Evolutionary conservation across 2,329 filamentous ascomycete species (phyloP).

Genomic region (Fusarium nurragi): DNA sequence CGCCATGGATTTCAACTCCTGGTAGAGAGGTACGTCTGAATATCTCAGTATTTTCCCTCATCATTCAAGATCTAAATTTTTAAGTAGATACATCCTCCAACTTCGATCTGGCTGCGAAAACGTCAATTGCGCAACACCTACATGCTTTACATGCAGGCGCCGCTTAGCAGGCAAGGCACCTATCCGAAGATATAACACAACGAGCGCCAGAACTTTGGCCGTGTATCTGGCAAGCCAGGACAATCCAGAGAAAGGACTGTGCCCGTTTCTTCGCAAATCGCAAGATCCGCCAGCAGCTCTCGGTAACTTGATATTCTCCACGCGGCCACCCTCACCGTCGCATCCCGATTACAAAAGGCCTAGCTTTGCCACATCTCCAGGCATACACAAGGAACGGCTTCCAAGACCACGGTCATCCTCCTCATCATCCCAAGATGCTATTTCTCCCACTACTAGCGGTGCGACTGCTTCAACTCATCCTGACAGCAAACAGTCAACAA

Average conservation of each 20-base stretch:
- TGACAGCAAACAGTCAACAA: background rate
- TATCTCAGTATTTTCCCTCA: background rate
- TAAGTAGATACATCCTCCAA: conserved; percentile 76
- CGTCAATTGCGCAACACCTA: conserved; percentile 74
- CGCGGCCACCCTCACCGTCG: conserved; percentile 35
- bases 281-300: conserved; percentile 57
- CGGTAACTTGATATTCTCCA: conserved; percentile 58
- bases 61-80: conserved; percentile 20
- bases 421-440: conserved; percentile 6
- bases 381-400: conserved; percentile 8
- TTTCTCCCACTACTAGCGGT: background rate
- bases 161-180: conserved; percentile 73
- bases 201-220: conserved; percentile 83
- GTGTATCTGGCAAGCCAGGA: conserved; percentile 83
- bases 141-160: conserved; percentile 82
- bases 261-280: conserved; percentile 59
- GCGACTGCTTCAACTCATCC: background rate
- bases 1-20: conserved; percentile 72
- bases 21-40: conserved; percentile 67
- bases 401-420: conserved; percentile 11
- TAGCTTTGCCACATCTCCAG: conserved; percentile 1
- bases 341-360: conserved; percentile 34
- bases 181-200: conserved; percentile 79
- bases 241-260: conserved; percentile 76
- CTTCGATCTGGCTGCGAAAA: conserved; percentile 83